phyloP scores from a whole-genome alignment of 495 filamentous ascomycete species.

The Aspergillus sclerotiicarbonarius region DNA sequence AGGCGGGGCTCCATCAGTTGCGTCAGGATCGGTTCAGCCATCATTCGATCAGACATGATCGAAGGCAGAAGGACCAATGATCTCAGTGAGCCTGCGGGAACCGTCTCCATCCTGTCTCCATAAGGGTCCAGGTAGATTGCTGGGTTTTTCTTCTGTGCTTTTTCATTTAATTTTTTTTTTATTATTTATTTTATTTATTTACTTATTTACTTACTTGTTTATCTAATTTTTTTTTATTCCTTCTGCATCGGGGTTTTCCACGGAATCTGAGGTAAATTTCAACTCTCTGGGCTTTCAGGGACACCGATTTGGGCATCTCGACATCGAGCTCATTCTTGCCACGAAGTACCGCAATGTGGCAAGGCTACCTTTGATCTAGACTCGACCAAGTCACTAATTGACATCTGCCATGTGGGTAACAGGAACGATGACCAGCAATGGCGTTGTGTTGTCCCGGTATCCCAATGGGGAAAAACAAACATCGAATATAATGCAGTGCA shows the following conservation, averaged over 20 bases:
- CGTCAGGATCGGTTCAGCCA: neutral
- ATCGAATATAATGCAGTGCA: neutral
- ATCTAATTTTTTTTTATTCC: too few relatives aligned
- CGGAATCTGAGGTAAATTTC: too few relatives aligned
- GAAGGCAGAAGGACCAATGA: neutral
- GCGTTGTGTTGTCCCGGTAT: slow-evolving; percentile 4
- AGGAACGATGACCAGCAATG: slow-evolving; percentile 1
- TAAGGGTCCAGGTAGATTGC: neutral
- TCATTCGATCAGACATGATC: neutral
- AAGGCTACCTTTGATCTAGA: slow-evolving; percentile 6
- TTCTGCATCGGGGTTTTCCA: too few relatives aligned
- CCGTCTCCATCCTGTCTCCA: neutral
- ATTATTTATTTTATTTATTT: neutral
- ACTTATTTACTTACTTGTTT: too few relatives aligned
- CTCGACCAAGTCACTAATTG: slow-evolving; percentile 9
- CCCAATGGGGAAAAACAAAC: neutral
- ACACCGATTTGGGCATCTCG: neutral
- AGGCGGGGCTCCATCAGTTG: neutral
- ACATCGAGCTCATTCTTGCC: neutral
- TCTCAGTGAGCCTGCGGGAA: neutral
- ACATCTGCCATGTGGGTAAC: slow-evolving; percentile 11
- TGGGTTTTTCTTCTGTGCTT: neutral
- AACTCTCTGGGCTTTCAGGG: neutral
- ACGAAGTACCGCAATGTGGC: slow-evolving; percentile 2
- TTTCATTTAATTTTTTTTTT: neutral